Percentiles rank a stretch among this genome's conserved stretches.
These are phyloP conservation scores for Xylaria scruposa DNA, from an alignment of 495 filamentous ascomycete genomes.

Conservation along the genomic window DNA sequence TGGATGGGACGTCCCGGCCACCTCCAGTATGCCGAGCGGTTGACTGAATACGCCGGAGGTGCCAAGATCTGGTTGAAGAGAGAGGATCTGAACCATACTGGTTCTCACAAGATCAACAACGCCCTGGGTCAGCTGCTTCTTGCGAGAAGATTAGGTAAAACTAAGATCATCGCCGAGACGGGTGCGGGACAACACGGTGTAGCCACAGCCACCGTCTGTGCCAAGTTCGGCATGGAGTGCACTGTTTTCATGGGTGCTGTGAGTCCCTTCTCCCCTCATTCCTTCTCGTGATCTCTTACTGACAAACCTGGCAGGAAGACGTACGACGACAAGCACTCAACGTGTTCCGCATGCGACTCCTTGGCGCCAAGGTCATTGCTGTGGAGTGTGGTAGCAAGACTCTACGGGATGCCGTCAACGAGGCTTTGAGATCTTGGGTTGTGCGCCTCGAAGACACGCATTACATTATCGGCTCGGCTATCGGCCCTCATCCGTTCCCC, in stretches of 20 bases:
- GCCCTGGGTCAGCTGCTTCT: constrained; percentile 88
- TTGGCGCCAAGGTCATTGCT: constrained; percentile 85
- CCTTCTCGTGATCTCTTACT: constrained; percentile 17
- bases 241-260: constrained; percentile 92
- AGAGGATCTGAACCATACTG: constrained; percentile 89
- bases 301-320: constrained; percentile 65
- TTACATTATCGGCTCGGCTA: constrained; percentile 95
- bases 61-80: constrained; percentile 96
- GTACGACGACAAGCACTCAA: constrained; percentile 92
- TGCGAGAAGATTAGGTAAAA: constrained; percentile 84
- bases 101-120: constrained; percentile 97
- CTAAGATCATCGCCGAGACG: constrained; percentile 92
- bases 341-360: constrained; percentile 95
- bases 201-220: constrained; percentile 93
- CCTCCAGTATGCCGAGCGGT: constrained; percentile 83
- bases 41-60: constrained; percentile 87
- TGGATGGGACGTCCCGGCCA: constrained; percentile 97
- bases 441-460: constrained; percentile 86
- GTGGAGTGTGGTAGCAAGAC: constrained; percentile 87
- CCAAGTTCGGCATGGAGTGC: constrained; percentile 95
- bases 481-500: constrained; percentile 94
- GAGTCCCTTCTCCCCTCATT: constrained; percentile 28
- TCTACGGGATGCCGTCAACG: constrained; percentile 94
- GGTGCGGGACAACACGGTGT: constrained; percentile 98
- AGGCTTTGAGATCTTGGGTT: constrained; percentile 89